These are phyloP conservation scores for Xerocomellus amylosporus DNA, from an alignment of 768 basidiomycete genomes.

Conservation along the genomic window DNA sequence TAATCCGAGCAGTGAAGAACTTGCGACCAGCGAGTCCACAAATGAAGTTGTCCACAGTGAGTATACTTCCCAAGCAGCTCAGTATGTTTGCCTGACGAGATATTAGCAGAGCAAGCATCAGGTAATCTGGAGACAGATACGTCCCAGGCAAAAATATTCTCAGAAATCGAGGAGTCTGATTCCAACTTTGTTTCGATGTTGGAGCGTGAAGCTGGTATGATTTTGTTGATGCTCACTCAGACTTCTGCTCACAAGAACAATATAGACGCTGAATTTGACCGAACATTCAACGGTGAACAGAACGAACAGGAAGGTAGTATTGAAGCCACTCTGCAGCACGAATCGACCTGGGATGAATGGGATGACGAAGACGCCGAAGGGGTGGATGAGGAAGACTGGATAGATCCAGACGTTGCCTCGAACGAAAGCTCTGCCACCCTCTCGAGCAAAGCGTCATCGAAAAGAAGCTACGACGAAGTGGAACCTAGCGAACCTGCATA, in stretches of 20 bases:
- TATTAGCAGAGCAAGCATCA: constrained; percentile 3
- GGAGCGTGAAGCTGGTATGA: constrained; percentile 32
- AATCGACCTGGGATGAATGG: constrained; percentile 31
- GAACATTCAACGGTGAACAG: constrained; percentile 16
- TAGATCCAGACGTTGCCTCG: constrained; percentile 45
- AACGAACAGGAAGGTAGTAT: constrained; percentile 17
- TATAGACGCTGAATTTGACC: constrained; percentile 28
- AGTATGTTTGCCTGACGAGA: constrained; percentile 1
- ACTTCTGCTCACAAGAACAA: constrained; percentile 7
- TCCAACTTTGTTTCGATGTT: constrained; percentile 25
- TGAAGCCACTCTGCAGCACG: constrained; percentile 15
- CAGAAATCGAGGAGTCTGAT: constrained; percentile 29
- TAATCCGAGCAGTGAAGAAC: background rate
- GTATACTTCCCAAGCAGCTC: background rate
- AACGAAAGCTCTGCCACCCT: constrained; percentile 55
- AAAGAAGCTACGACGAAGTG: constrained; percentile 46
- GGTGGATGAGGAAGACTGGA: constrained; percentile 45
- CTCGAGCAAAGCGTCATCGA: constrained; percentile 53
- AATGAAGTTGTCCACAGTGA: constrained; percentile 9
- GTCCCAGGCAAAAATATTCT: constrained; percentile 1
- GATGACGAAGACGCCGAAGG: constrained; percentile 43
- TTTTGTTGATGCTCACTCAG: background rate
- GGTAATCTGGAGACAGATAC: constrained; percentile 14
- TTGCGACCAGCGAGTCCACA: constrained; percentile 1
- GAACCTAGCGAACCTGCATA: constrained; percentile 41